Base-by-base conservation (phyloP, 306 rosid genomes). In the Luffa aegyptiaca region DNA sequence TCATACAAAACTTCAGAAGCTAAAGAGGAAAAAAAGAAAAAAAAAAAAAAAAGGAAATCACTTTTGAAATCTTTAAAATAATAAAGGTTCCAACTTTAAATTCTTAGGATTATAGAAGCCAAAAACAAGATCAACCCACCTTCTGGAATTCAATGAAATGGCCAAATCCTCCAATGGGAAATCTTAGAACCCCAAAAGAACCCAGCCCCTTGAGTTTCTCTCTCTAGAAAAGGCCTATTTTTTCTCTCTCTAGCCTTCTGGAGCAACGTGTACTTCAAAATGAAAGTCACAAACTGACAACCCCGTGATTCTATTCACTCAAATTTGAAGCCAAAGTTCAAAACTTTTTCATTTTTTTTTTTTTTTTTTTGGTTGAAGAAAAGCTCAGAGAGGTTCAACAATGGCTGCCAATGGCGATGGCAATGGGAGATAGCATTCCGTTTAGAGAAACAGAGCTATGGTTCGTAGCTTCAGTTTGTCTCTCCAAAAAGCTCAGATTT, bases 241-340 rank as follows among this genome's bases (percentile, higher is more conserved):
- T 35, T 17, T 20, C 53, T 80, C 76, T 81, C 77, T 69, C 83
- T 63, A 63, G 56, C 4, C 20, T 71, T 45, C 83, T 89, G 93
- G 92, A 90, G 90, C 92, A 86, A 90, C 84, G 93, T 89, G 97
- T 88, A 87, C 85, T 65, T 85, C 33, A 21, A 80, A 66, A 88
- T 77, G 88, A 87, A 87, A 86, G 89, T 84, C 85, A 86, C 92
- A 42, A 68, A 62, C 69, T 5, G 71, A 65, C 72, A 65, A 37
- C 21, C 72, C 72, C 72, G 72, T 65, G 72, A 65, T 65, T 65
- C 48, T 65, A 14, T 5, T 56, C 62, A 36, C 9, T 16, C 11
- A 31, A 62, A 10, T 5, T 21, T 55, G 21, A 2, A 55, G 8
- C 26, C 10, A 55, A 55, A 52, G 57, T 57, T 57, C 31, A 57